A percentile compares a stretch with the other conserved stretches of the same genome.
Conservation (phyloP, 805 yeast species). For the Blastobotrys americana region DNA sequence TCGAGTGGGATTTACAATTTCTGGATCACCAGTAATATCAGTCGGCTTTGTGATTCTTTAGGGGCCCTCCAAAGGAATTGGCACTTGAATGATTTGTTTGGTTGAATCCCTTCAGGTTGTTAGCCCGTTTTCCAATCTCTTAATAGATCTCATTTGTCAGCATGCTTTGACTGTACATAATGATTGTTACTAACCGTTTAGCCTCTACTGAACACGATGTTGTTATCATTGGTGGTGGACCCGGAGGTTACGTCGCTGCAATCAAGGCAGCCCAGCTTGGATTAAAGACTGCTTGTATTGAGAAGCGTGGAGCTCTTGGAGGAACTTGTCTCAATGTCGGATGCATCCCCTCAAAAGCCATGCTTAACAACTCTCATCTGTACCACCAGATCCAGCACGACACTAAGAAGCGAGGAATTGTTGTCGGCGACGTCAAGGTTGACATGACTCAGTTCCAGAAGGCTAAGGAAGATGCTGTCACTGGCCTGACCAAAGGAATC, state of each 20-base stretch:
- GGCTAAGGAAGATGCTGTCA: conserved; percentile 87
- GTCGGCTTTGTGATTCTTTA: no score
- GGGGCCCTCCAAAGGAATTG: no score
- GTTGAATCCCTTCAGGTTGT: no score
- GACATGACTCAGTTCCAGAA: conserved; percentile 76
- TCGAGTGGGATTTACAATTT: no score
- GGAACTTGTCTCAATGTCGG: conserved; percentile 99
- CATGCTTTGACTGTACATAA: no score
- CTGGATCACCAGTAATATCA: no score
- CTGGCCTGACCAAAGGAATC: conserved; percentile 85
- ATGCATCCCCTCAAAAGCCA: conserved; percentile 96
- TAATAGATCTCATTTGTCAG: no score
- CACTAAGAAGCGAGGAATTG: conserved; percentile 82
- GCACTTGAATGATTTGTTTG: no score
- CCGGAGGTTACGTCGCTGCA: conserved; percentile 99
- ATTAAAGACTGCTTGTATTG: conserved; percentile 89
- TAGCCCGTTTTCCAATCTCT: no score
- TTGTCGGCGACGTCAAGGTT: conserved; percentile 61
- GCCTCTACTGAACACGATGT: conserved; percentile 59
- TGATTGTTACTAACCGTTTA: no score
- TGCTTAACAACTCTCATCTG: conserved; percentile 88
- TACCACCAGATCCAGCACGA: conserved; percentile 86
- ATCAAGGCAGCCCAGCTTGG: conserved; percentile 98
- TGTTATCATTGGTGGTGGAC: conserved; percentile 97
- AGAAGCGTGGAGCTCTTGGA: conserved; percentile 92